These are phyloP conservation scores for Candida koratica DNA, from an alignment of 805 yeast genomes.

Conservation along the genomic window DNA sequence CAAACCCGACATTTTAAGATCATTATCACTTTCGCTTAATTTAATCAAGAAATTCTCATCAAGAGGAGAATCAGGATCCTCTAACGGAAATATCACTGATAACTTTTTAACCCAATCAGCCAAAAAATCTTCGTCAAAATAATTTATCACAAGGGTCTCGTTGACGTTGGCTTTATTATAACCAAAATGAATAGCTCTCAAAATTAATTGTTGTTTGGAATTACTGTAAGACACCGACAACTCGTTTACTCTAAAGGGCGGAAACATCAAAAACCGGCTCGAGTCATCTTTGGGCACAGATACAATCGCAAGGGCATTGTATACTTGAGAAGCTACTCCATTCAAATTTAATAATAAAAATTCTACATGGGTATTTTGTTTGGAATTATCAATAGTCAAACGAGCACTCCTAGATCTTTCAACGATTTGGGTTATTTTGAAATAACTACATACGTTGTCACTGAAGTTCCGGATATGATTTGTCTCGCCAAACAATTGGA, in stretches of 20 bases:
- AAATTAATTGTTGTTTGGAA: slow-evolving; percentile 14
- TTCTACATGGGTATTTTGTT: slow-evolving; percentile 21
- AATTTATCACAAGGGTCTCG: slow-evolving; percentile 14
- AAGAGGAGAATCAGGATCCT: slow-evolving; percentile 21
- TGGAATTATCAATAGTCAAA: slow-evolving; percentile 17
- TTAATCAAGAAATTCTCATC: slow-evolving; percentile 20
- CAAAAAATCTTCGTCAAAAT: slow-evolving; percentile 18
- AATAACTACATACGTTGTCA: slow-evolving; percentile 34
- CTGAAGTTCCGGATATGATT: slow-evolving; percentile 9
- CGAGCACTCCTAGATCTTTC: slow-evolving; percentile 26
- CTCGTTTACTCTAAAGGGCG: slow-evolving; percentile 34
- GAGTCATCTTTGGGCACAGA: slow-evolving; percentile 18
- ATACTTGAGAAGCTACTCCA: slow-evolving; percentile 16
- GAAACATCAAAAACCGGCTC: slow-evolving; percentile 33
- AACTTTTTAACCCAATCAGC: slow-evolving; percentile 31
- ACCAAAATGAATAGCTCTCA: slow-evolving; percentile 19
- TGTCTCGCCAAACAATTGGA: slow-evolving; percentile 25
- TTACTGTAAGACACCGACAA: slow-evolving; percentile 14
- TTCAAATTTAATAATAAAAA: slow-evolving; percentile 32
- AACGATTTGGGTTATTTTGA: slow-evolving; percentile 34
- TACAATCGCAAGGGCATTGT: slow-evolving; percentile 36
- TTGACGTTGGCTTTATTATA: slow-evolving; percentile 11
- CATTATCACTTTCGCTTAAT: slow-evolving; percentile 13
- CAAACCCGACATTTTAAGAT: slow-evolving; percentile 26
- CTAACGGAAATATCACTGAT: slow-evolving; percentile 31